Evolutionary conservation across 352 stramenopile genomes (phyloP), one percentile per base, ranked within the genome.

Genomic region (Phytopythium ostracodes): DNA sequence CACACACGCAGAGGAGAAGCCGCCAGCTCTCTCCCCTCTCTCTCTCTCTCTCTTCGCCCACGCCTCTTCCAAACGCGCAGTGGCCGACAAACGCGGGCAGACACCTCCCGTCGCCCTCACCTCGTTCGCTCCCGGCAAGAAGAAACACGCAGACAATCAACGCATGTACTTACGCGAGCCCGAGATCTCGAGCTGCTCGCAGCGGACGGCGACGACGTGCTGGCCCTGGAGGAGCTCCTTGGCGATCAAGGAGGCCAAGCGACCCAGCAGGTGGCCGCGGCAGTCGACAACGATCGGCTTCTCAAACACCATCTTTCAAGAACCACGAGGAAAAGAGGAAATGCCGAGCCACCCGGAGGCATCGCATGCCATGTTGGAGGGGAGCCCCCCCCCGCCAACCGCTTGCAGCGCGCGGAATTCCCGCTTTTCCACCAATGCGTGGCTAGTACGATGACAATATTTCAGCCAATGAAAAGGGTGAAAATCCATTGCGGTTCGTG

Each of bases 201-300:
- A 98, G 76, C 98, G 89, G 56, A 99, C 97, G 72, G 98, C 92
- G 33, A 99, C 96, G 65, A 99, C 90, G 70, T 98, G 97, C 83
- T 99, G 97, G 72, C 98, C 98, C 74, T 96, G 89, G 66, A 99
- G 89, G 51, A 99, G 89, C 84, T 99, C 96, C 96, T 99, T 99
- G 63, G 98, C 96, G 54, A 99, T 95, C 64, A 99, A 85, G 80
- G 94, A 99, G 56, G 95, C 96, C 40, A 99, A 87, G 73, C 98
- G 97, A 79, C 98, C 98, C 52, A 99, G 77, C 67, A 99, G 81
- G 88, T 99, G 98, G 77, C 97, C 97, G 71, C 97, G 96, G 77
- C 96, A 98, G 84, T 99, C 98, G 66, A 99, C 96, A 64, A 99
- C 77, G 71, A 99, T 91, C 67, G 91, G 89, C 76, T 97, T 98